A percentile compares a stretch with the other conserved stretches of the same genome.
phyloP scores from a whole-genome alignment of 2,329 filamentous ascomycete genomes.

The Macroventuria anomochaeta region DNA sequence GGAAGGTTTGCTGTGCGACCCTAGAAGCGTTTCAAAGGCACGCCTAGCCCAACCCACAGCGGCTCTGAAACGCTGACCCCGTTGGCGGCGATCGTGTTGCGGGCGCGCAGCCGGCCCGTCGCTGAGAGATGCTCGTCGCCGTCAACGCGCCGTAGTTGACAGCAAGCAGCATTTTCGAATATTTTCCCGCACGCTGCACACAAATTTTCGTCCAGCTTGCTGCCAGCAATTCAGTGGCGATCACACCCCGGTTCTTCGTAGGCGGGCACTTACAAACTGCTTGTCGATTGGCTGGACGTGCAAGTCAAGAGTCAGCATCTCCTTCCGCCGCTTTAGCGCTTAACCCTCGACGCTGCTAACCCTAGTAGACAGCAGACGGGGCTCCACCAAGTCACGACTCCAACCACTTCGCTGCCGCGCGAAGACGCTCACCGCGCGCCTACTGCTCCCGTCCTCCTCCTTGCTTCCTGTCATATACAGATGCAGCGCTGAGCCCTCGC shows the following conservation, averaged over 20 bases:
- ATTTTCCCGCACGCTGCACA: background rate
- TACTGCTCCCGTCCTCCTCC: constrained; percentile 4
- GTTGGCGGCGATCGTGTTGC: constrained; percentile 6
- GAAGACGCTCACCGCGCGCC: constrained; percentile 16
- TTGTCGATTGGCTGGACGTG: constrained; percentile 24
- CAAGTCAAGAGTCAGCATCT: constrained; percentile 22
- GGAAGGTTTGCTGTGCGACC: constrained; percentile 17
- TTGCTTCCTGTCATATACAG: constrained; percentile 14
- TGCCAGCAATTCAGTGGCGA: constrained; percentile 5
- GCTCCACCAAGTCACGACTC: constrained; percentile 29
- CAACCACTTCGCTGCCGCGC: constrained; percentile 24
- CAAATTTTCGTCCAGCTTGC: constrained; percentile 3
- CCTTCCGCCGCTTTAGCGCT: constrained; percentile 25
- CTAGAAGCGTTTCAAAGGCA: constrained; percentile 37
- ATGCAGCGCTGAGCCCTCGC: constrained; percentile 10
- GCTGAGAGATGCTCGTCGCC: constrained; percentile 10
- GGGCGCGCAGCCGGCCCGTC: constrained; percentile 13
- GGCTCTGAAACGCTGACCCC: constrained; percentile 40
- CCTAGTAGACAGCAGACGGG: constrained; percentile 19
- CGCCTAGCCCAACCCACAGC: constrained; percentile 25
- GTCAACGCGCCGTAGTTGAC: constrained; percentile 20
- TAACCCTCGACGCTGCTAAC: constrained; percentile 12
- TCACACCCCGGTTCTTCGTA: constrained; percentile 4
- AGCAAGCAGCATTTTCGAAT: background rate
- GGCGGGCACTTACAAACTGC: constrained; percentile 18